Evolutionary conservation across 257 asterid species (phyloP).

Genomic region (Jasminum sambac): DNA sequence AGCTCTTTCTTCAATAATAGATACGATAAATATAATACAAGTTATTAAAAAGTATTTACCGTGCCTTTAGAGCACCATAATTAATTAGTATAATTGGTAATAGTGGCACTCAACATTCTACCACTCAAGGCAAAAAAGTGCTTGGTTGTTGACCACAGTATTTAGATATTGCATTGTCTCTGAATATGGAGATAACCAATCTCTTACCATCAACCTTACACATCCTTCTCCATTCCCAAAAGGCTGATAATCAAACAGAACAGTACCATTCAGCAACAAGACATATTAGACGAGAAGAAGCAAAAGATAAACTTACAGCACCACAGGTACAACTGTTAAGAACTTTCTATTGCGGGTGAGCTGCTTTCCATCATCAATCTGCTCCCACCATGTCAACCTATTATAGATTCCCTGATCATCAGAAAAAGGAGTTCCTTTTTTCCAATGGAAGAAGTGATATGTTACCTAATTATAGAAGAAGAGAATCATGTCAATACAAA

Average conservation of each 20-base stretch:
- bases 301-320: slow-evolving; percentile 60
- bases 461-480: slow-evolving; percentile 54
- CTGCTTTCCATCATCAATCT: slow-evolving; percentile 86
- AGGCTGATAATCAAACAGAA: neutral
- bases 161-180: neutral
- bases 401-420: slow-evolving; percentile 94
- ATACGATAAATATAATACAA: neutral
- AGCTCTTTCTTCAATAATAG: neutral
- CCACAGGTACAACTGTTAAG: slow-evolving; percentile 86
- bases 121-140: neutral
- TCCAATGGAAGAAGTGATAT: slow-evolving; percentile 90
- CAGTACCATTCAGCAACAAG: neutral
- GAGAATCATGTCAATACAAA: slow-evolving; percentile 21
- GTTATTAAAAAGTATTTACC: neutral
- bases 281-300: neutral
- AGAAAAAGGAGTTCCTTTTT: slow-evolving; percentile 92
- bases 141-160: neutral
- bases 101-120: neutral
- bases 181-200: neutral
- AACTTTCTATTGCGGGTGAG: slow-evolving; percentile 92
- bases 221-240: neutral
- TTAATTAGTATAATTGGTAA: neutral
- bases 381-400: slow-evolving; percentile 95
- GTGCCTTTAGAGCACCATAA: neutral
- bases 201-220: neutral